Evolutionary conservation across 2,329 filamentous ascomycete genomes (phyloP), one percentile per base, ranked within the genome.

Genomic region (Fusarium humuli): DNA sequence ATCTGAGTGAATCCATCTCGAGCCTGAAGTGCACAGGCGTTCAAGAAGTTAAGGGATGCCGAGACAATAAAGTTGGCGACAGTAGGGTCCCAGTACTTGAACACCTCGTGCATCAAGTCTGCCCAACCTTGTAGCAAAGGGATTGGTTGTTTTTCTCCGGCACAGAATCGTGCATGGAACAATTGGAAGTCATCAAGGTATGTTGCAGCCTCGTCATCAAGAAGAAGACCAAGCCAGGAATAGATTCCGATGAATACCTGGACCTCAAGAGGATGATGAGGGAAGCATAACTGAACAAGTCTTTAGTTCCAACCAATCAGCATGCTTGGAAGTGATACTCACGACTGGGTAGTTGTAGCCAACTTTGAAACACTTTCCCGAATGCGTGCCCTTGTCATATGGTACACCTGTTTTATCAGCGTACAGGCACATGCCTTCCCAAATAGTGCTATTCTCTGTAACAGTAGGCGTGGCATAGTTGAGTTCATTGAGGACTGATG

Each of bases 61-160:
- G 58, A 16, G 14, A 69, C 55, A 4, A 67, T 69, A 1, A 69
- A 69, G 6, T 67, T 67, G 5, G 63, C 63, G 3, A 67, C 14
- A 0, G 46, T 18, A 5, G 63, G 42, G n/a, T 67, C 66, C 58
- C 63, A 69, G 7, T 59, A 37, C 34, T 57, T 42, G 13, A 63
- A 69, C 1, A 27, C 27, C 5, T 60, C 1, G 0, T 22, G 49
- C 55, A 67, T 53, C 2, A 69, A n/a, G 14, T 64, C 55, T 3
- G 66, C 66, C 63, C 58, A 69, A 2, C 46, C 58, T 11, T 67
- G 63, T 1, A 69, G 34, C 2, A 67, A 20, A 1, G 55, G 54
- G 0, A 67, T 23, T 4, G 54, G 50, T 0, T 69, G 63, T 3
- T 44, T 42, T 1, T 57, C 37, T 6, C 50, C 58, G 0, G 34